Conservation (phyloP, 2,329 filamentous ascomycete genomes). For the Chrysoporthe cubensis region DNA sequence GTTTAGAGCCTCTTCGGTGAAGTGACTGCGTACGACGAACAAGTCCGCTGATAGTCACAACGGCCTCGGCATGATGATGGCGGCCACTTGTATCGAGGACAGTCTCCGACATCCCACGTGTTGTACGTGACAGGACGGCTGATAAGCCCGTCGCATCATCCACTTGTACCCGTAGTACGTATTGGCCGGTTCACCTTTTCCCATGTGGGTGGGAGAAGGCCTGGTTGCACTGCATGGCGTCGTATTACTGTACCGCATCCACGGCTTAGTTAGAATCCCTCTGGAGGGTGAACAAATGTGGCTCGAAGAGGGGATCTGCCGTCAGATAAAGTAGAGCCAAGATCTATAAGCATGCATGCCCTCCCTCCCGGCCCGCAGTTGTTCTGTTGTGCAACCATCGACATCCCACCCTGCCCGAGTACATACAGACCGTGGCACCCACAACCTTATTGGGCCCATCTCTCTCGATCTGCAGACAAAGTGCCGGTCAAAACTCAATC, state of each 20-base stretch:
- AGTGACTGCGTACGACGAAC: not conserved
- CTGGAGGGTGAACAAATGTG: not conserved
- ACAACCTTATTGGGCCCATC: not conserved
- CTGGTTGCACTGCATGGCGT: not conserved
- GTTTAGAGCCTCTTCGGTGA: not conserved
- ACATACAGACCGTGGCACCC: not conserved
- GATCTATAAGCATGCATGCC: not conserved
- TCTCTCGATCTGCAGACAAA: not conserved
- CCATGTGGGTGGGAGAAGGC: not conserved
- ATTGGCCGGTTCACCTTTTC: not conserved
- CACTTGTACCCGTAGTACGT: not conserved
- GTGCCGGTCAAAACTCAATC: not conserved
- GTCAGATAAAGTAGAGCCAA: not conserved
- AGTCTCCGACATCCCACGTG: not conserved
- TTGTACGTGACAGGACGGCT: not conserved
- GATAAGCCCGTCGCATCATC: not conserved
- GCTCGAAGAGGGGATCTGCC: not conserved
- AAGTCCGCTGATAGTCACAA: not conserved
- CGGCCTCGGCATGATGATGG: not conserved
- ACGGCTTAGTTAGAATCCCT: not conserved
- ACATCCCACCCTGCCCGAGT: not conserved
- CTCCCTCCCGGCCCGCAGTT: not conserved
- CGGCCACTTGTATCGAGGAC: not conserved
- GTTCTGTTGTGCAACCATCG: not conserved
- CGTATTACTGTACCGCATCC: not conserved